Percentiles rank a stretch among this genome's conserved stretches.
phyloP scores from a whole-genome alignment of 495 filamentous ascomycete genomes.

The Annulohypoxylon stygium region DNA sequence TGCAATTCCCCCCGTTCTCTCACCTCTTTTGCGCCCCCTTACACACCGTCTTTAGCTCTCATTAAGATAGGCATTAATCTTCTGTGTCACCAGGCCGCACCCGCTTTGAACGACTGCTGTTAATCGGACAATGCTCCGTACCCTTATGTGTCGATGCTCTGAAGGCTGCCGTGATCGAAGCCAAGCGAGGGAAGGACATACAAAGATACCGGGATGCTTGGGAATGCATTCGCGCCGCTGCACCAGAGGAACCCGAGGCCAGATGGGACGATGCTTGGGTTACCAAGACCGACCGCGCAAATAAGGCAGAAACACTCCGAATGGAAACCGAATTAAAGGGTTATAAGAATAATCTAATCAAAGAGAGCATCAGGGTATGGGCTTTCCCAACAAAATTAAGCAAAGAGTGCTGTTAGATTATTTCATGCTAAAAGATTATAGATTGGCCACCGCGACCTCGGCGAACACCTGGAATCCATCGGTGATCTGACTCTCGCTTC shows the following conservation, averaged over 20 bases:
- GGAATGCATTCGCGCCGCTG: slow-evolving; percentile 70
- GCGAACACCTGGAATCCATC: slow-evolving; percentile 60
- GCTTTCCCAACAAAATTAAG: slow-evolving; percentile 1
- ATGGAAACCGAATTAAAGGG: slow-evolving; percentile 86
- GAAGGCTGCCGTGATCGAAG: slow-evolving; percentile 79
- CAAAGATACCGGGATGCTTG: slow-evolving; percentile 77
- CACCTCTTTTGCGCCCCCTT: not conserved
- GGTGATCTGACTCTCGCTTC: slow-evolving; percentile 57
- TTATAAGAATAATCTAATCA: slow-evolving; percentile 98
- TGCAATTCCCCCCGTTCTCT: not conserved
- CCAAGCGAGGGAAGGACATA: slow-evolving; percentile 82
- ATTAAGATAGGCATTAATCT: slow-evolving; percentile 34
- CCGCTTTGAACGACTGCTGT: slow-evolving; percentile 80
- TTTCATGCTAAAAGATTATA: slow-evolving; percentile 32
- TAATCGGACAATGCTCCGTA: slow-evolving; percentile 83
- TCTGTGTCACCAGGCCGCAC: slow-evolving; percentile 69
- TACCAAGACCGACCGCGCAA: slow-evolving; percentile 69
- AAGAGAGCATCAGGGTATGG: slow-evolving; percentile 93
- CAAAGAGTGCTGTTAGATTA: not conserved
- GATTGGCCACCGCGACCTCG: slow-evolving; percentile 65
- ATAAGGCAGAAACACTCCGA: slow-evolving; percentile 75
- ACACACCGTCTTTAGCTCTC: not conserved
- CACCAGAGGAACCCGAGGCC: slow-evolving; percentile 76
- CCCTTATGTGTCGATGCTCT: slow-evolving; percentile 84
- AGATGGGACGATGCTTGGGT: slow-evolving; percentile 77